Evolutionary conservation across 441 rosid species (phyloP).

Genomic region (Aquilaria agallochum): DNA sequence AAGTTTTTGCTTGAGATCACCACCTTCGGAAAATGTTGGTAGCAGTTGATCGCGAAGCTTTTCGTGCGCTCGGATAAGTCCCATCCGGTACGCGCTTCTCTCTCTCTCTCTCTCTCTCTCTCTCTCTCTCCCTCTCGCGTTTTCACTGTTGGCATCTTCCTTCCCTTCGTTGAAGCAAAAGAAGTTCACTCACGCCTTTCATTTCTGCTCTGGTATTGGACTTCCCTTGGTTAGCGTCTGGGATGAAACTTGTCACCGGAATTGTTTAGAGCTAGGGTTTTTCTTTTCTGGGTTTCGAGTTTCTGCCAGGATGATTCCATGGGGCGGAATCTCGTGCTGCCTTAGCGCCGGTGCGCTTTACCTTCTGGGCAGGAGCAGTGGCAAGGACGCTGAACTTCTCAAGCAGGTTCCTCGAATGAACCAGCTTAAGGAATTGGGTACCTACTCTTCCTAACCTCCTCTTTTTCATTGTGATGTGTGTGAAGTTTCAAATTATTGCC

Average conservation of each 20-base stretch:
- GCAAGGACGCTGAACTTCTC: constrained; percentile 81
- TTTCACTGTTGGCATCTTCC: constrained; percentile 27
- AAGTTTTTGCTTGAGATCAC: too few relatives aligned
- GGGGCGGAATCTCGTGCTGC: constrained; percentile 88
- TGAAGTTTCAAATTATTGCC: too few relatives aligned
- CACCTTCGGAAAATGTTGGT: too few relatives aligned
- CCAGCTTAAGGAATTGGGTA: constrained; percentile 84
- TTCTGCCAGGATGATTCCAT: constrained; percentile 54
- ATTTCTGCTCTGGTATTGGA: neutral
- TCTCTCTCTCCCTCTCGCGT: constrained; percentile 6
- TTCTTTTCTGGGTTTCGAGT: neutral
- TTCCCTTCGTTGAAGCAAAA: constrained; percentile 12
- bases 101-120: constrained; percentile 14
- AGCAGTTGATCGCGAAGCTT: too few relatives aligned
- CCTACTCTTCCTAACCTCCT: neutral
- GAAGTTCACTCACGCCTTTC: too few relatives aligned
- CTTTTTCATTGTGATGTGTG: neutral
- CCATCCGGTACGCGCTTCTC: constrained; percentile 4
- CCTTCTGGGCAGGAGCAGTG: constrained; percentile 87
- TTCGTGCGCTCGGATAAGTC: neutral
- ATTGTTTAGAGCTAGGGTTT: constrained; percentile 14
- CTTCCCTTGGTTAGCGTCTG: neutral
- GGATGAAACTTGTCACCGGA: neutral
- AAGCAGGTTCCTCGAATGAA: constrained; percentile 64
- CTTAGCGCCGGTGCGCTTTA: constrained; percentile 86